Percentiles rank a stretch among this genome's conserved stretches.
These are phyloP conservation scores for Edaphochlamys debaryana DNA, from an alignment of 139 green algal species.

Conservation along the genomic window DNA sequence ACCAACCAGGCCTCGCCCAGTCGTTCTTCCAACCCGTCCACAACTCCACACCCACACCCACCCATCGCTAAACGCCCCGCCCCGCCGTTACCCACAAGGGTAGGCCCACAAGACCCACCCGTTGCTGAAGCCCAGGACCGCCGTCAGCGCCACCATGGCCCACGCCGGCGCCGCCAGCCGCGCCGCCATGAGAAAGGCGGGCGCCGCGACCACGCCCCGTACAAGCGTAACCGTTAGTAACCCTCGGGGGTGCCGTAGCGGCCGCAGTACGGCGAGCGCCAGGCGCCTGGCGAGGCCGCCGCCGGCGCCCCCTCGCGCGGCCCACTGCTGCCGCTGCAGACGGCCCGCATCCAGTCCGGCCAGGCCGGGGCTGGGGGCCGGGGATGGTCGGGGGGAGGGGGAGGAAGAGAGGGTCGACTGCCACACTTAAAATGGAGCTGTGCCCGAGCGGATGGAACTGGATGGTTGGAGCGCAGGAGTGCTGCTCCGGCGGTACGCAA, in stretches of 20 bases:
- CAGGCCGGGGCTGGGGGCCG: neutral
- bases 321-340: neutral
- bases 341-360: neutral
- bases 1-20: neutral
- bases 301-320: neutral
- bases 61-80: too few relatives aligned
- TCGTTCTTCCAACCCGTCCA: too few relatives aligned
- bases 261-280: neutral
- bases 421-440: too few relatives aligned
- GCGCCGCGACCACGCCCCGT: slow-evolving; percentile 33
- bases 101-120: slow-evolving; percentile 38
- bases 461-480: too few relatives aligned
- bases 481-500: too few relatives aligned
- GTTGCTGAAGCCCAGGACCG: slow-evolving; percentile 54
- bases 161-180: neutral
- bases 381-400: too few relatives aligned
- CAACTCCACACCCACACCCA: too few relatives aligned
- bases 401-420: too few relatives aligned
- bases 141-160: slow-evolving; percentile 45
- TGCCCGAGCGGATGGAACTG: too few relatives aligned
- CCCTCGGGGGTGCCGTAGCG: neutral
- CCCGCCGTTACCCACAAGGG: too few relatives aligned
- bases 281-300: neutral
- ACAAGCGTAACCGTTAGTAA: slow-evolving; percentile 18
- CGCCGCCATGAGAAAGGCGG: slow-evolving; percentile 38